Evolutionary conservation across 75 land plant species (phyloP), one percentile per base, ranked within the genome.

Genomic region (Pinus albicaulis): DNA sequence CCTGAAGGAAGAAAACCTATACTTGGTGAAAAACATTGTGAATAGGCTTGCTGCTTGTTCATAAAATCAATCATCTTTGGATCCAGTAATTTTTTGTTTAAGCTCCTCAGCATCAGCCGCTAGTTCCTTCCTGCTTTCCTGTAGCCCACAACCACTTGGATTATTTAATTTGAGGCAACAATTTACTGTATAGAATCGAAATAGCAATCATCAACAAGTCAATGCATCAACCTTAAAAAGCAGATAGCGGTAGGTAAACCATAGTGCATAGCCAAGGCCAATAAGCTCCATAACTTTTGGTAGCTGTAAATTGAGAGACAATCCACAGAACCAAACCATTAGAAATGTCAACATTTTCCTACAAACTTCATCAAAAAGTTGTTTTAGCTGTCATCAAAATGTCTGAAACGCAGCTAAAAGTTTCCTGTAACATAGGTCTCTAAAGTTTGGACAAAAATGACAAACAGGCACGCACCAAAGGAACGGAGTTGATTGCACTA

Each of bases 401-500:
- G 19, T 55, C 55, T 44, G 74, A 48, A n/a, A 48, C 34, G 26
- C 15, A 52, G 5, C 20, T 52, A 15, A 4, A 48, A 72, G 16
- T 72, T 53, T 15, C 20, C 25, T 24, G 26, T n/a, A 7, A 72
- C 10, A 66, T 8, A 75, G 17, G 34, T 16, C 11, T 25, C 15
- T n/a, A 41, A 25, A 5, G 19, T 16, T 66, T 63, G 11, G 36
- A 55, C 26, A 57, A 61, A 63, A 1, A n/a, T 28, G 34, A 25
- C 20, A 34, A 59, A n/a, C 6, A 4, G 38, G 66, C 38, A 58
- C 56, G 22, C 71, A 86, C 87, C 87, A 86, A 65, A 56, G 88
- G 88, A 48, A 86, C 76, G 56, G 87, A 85, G 75, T 86, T 84
- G 73, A 86, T 75, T 34, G 88, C 87, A 59, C 82, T 64, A 59